Base-by-base conservation (phyloP, 441 rosid genomes). In the Metrosideros polymorpha region DNA sequence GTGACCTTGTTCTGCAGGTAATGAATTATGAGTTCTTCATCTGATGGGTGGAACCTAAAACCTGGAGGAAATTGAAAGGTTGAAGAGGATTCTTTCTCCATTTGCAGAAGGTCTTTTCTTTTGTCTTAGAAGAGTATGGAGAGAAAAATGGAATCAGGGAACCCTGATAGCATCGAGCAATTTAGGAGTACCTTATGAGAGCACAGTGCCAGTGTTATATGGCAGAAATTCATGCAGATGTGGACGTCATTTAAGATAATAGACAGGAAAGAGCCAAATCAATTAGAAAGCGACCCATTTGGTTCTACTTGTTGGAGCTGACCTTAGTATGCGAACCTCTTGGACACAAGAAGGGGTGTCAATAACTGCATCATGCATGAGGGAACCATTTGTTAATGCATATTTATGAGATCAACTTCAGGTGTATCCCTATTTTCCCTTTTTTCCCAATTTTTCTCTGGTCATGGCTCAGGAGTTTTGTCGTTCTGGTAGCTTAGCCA, bases 51-150 rank as follows among this genome's bases (percentile, higher is more conserved):
- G 82, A 75, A 75, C 49, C 82, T 75, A 75, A 75, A 75, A 75
- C 50, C 82, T 42, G 93, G 94, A 75, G 96, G 96, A 52, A 92
- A 86, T 57, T 86, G 87, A 85, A 90, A 71, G 25, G 51, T 49
- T 35, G 88, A 55, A 83, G 29, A 24, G 47, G 61, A 27, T 83
- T 88, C 85, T 56, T 82, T 56, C 85, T 90, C 90, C 88, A 88
- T 89, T 50, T 53, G 47, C 29, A 35, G 52, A 12, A 39, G 76
- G 24, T 50, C 2, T 71, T 27, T 29, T 57, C 54, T 63, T 56
- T 32, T 54, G 45, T 82, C 61, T 39, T 63, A 24, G 43, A 43
- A 54, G 83, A 47, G 57, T 25, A n/a, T 49, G 75, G 43, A 59
- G 50, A 52, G 76, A 56, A 61, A n/a, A 59, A 32, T 51, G 88